phyloP scores from a whole-genome alignment of 1,284 basidiomycete genomes.

The Baeospora myosura region DNA sequence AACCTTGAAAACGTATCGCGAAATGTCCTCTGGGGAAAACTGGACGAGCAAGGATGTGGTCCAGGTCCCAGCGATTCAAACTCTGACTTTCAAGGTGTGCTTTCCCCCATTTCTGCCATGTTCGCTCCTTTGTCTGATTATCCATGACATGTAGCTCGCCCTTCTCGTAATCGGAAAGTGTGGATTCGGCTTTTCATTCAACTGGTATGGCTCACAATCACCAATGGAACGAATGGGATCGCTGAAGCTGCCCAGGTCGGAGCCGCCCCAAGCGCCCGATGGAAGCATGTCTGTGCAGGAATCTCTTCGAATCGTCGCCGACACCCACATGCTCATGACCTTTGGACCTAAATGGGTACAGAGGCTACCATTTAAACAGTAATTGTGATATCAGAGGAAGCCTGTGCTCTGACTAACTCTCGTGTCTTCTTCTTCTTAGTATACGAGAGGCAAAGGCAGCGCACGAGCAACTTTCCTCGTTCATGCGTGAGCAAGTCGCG shows the following conservation, averaged over 20 bases:
- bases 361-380: slow-evolving; percentile 36
- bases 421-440: slow-evolving; percentile 9
- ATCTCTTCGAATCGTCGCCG: slow-evolving; percentile 32
- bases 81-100: slow-evolving; percentile 37
- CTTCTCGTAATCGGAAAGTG: slow-evolving; percentile 42
- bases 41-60: slow-evolving; percentile 32
- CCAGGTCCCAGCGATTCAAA: slow-evolving; percentile 31
- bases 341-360: slow-evolving; percentile 35
- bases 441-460: slow-evolving; percentile 16
- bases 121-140: not conserved
- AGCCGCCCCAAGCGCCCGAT: slow-evolving; percentile 25
- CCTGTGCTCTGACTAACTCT: not conserved
- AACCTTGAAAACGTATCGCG: slow-evolving; percentile 32
- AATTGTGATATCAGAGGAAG: no score
- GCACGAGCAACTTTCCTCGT: slow-evolving; percentile 23
- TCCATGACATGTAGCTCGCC: slow-evolving; percentile 27
- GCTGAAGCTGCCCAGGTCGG: slow-evolving; percentile 9
- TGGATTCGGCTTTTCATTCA: slow-evolving; percentile 43
- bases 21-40: slow-evolving; percentile 36
- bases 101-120: not conserved
- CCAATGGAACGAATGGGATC: not conserved
- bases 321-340: slow-evolving; percentile 21
- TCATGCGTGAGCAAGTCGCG: slow-evolving; percentile 35
- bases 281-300: slow-evolving; percentile 38
- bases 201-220: slow-evolving; percentile 26